A percentile compares a stretch with the other conserved stretches of the same genome.
Conservation (phyloP, 2,329 filamentous ascomycete genomes). For the Penicillium crustosum region DNA sequence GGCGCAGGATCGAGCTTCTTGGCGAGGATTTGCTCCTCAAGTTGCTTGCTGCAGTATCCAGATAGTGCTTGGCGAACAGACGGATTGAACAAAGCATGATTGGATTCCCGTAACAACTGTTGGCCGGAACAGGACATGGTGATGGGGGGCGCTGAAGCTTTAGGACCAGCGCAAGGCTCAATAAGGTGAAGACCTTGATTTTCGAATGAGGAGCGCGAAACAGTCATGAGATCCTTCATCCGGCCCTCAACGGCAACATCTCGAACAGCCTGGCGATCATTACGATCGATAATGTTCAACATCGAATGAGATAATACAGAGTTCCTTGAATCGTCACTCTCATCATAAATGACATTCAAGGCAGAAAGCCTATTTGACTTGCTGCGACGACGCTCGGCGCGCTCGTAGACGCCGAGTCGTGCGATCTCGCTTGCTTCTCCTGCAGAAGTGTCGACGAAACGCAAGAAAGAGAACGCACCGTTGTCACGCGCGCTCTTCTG, state of each 20-base stretch:
- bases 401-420: constrained; percentile 69
- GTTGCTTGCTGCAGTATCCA: constrained; percentile 56
- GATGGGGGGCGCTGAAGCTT: constrained; percentile 80
- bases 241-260: constrained; percentile 71
- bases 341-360: constrained; percentile 68
- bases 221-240: constrained; percentile 74
- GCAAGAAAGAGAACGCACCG: constrained; percentile 81
- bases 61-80: constrained; percentile 73
- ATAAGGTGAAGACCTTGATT: constrained; percentile 72
- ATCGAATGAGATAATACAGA: constrained; percentile 74
- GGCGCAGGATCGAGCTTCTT: constrained; percentile 63
- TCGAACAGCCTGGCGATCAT: constrained; percentile 64
- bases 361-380: constrained; percentile 60
- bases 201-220: constrained; percentile 65
- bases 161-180: constrained; percentile 77
- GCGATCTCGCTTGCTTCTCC: constrained; percentile 70
- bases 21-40: constrained; percentile 74
- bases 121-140: constrained; percentile 74
- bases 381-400: constrained; percentile 61
- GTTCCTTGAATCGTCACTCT: constrained; percentile 55
- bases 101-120: constrained; percentile 60
- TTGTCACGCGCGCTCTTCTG: constrained; percentile 60
- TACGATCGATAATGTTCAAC: constrained; percentile 74
- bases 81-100: constrained; percentile 75
- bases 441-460: constrained; percentile 76